Conservation (phyloP, 2,329 filamentous ascomycete genomes). For the Aspergillus ruber region DNA sequence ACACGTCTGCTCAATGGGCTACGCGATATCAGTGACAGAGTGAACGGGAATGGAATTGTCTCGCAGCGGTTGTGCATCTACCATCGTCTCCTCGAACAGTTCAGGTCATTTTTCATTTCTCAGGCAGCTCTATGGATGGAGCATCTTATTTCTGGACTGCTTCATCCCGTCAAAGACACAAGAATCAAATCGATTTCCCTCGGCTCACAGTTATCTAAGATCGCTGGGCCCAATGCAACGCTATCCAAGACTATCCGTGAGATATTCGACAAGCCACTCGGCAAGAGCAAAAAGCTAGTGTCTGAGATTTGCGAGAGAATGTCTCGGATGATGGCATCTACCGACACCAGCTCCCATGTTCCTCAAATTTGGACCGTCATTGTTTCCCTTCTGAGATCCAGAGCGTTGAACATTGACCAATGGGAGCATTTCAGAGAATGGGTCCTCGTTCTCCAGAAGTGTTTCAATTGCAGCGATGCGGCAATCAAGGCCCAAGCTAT, state of each 20-base stretch:
- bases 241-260: constrained; percentile 58
- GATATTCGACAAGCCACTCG: constrained; percentile 45
- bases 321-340: constrained; percentile 56
- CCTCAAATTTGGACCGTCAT: constrained; percentile 86
- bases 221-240: constrained; percentile 61
- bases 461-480: constrained; percentile 73
- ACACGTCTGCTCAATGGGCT: constrained; percentile 65
- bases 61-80: constrained; percentile 74
- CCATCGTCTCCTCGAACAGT: constrained; percentile 66
- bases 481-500: constrained; percentile 70
- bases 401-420: constrained; percentile 51
- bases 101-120: constrained; percentile 61
- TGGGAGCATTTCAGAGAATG: constrained; percentile 72
- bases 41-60: constrained; percentile 74
- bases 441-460: constrained; percentile 71
- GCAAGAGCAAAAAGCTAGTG: constrained; percentile 57
- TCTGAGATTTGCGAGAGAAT: constrained; percentile 64
- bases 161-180: constrained; percentile 72
- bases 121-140: constrained; percentile 71
- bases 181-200: constrained; percentile 67
- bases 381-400: constrained; percentile 64
- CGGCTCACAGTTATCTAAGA: constrained; percentile 63
- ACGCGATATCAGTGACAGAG: constrained; percentile 63
- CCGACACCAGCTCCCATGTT: constrained; percentile 59
- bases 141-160: constrained; percentile 73